phyloP scores from a whole-genome alignment of 495 filamentous ascomycete genomes.

The Trichoderma gamsii region DNA sequence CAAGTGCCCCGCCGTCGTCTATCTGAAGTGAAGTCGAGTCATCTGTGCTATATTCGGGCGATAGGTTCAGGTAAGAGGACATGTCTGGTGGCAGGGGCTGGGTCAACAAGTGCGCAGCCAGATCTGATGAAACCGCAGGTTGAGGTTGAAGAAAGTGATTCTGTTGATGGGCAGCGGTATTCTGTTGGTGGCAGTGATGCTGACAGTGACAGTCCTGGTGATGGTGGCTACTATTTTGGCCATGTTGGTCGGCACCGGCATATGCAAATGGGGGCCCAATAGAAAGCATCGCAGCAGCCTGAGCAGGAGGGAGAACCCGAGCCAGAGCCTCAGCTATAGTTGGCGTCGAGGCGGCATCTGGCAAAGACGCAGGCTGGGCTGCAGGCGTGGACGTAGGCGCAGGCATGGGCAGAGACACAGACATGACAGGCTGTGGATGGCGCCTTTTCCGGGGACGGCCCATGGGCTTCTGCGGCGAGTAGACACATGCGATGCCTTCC shows the following conservation, averaged over 20 bases:
- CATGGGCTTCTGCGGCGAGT: constrained; percentile 58
- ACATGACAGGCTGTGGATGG: constrained; percentile 29
- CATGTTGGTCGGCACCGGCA: neutral
- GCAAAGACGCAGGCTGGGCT: neutral
- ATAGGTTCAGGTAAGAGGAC: neutral
- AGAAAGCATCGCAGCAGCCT: neutral
- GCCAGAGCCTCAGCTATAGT: neutral
- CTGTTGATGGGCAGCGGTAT: neutral
- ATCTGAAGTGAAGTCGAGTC: neutral
- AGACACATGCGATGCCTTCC: constrained; percentile 50
- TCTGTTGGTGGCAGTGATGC: neutral
- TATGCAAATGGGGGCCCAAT: neutral
- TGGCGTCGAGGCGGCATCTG: neutral
- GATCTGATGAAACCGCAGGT: neutral
- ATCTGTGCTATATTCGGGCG: neutral
- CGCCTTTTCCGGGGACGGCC: constrained; percentile 53
- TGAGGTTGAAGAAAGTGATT: neutral
- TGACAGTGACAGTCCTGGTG: neutral
- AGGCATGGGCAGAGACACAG: constrained; percentile 3
- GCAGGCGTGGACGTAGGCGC: neutral
- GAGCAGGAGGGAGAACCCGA: neutral
- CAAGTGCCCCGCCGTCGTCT: neutral
- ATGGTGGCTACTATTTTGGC: neutral
- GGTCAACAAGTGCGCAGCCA: neutral
- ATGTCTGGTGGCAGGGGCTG: neutral